These are phyloP conservation scores for Oidiodendron maius DNA, from an alignment of 495 filamentous ascomycete species.

Conservation along the genomic window DNA sequence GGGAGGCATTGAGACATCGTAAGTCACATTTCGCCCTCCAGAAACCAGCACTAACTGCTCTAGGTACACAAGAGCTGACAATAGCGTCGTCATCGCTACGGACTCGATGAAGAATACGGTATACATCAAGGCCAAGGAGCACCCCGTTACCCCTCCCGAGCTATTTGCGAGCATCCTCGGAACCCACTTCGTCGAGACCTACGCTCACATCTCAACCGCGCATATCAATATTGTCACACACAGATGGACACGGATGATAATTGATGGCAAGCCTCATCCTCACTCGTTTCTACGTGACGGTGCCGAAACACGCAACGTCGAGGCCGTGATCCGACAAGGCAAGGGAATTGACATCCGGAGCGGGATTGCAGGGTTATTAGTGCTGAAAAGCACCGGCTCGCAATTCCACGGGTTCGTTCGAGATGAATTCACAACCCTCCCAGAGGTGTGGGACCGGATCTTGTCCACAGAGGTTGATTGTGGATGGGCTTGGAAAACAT, in stretches of 20 bases:
- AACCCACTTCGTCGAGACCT: conserved; percentile 81
- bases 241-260: conserved; percentile 83
- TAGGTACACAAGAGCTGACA: conserved; percentile 90
- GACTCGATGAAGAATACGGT: conserved; percentile 98
- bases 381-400: conserved; percentile 96
- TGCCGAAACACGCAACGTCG: conserved; percentile 75
- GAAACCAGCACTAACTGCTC: too few species aligned
- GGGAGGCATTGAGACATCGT: conserved; percentile 87
- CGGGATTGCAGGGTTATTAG: conserved; percentile 67
- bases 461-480: conserved; percentile 87
- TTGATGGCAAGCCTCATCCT: conserved; percentile 90
- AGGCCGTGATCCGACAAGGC: conserved; percentile 39
- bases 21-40: conserved; percentile 28
- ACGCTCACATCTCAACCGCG: conserved; percentile 78
- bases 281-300: conserved; percentile 93
- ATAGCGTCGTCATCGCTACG: conserved; percentile 90
- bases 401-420: conserved; percentile 91
- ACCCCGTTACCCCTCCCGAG: conserved; percentile 90
- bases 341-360: conserved; percentile 62
- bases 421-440: conserved; percentile 87
- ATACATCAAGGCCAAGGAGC: conserved; percentile 88
- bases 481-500: conserved; percentile 75
- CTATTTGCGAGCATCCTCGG: conserved; percentile 80
- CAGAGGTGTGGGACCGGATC: conserved; percentile 90
- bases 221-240: conserved; percentile 77